phyloP scores from a whole-genome alignment of 345 rosid genomes.

The Reutealis trisperma region DNA sequence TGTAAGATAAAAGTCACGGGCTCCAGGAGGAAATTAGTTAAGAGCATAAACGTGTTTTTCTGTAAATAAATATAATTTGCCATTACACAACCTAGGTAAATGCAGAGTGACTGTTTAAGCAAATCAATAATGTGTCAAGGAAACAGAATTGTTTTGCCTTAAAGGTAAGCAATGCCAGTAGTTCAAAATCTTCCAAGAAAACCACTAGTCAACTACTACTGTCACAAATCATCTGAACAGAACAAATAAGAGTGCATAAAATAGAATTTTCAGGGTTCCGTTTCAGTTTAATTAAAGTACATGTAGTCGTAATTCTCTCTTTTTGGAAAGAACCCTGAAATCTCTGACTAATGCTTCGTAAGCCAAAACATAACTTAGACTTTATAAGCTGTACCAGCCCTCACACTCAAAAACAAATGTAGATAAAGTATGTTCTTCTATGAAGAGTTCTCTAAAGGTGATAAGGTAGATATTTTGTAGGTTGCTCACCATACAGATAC shows the following conservation, averaged over 20 bases:
- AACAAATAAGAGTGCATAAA: too few species aligned
- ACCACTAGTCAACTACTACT: background rate
- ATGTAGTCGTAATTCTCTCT: too few species aligned
- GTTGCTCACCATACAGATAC: too few species aligned
- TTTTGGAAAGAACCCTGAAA: too few species aligned
- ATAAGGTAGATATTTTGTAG: background rate
- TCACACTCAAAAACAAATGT: background rate
- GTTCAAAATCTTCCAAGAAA: background rate
- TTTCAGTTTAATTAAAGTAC: too few species aligned
- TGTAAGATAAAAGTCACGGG: background rate
- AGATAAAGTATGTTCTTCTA: background rate
- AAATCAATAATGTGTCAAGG: background rate
- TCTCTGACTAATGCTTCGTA: too few species aligned
- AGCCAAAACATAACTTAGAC: background rate
- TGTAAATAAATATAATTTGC: background rate
- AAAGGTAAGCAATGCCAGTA: too few species aligned
- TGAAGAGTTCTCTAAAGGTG: background rate
- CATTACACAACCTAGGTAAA: background rate
- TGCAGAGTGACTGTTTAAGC: background rate
- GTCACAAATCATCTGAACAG: background rate
- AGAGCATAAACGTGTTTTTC: background rate
- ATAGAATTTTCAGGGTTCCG: background rate
- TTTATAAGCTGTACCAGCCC: background rate
- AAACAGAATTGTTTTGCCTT: too few species aligned
- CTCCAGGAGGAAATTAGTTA: background rate